A percentile compares a stretch with the other conserved stretches of the same genome.
Evolutionary conservation across 805 yeast species (phyloP).

Genomic region (Ogataea salicorniae): DNA sequence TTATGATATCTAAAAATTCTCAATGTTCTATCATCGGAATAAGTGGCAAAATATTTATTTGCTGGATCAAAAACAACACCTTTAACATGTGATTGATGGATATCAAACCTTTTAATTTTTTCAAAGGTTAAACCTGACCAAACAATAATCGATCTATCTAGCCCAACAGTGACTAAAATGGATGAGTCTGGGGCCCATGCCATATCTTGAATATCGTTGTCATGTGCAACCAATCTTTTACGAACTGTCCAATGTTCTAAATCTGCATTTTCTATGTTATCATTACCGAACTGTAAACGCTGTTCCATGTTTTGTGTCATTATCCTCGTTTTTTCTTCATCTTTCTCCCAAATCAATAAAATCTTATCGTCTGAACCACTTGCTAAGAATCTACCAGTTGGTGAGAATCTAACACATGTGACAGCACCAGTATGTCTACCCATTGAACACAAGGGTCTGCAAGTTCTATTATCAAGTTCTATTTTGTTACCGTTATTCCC

Average conservation of each 20-base stretch:
- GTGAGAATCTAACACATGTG: slow-evolving; percentile 87
- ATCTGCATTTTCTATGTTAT: slow-evolving; percentile 57
- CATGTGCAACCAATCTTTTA: slow-evolving; percentile 91
- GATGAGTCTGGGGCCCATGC: slow-evolving; percentile 98
- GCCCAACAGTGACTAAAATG: slow-evolving; percentile 86
- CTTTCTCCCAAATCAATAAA: slow-evolving; percentile 87
- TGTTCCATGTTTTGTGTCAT: slow-evolving; percentile 27
- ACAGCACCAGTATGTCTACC: slow-evolving; percentile 96
- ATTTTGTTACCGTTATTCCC: slow-evolving; percentile 1
- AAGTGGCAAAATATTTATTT: slow-evolving; percentile 93
- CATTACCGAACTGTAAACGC: slow-evolving; percentile 14
- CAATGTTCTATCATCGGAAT: slow-evolving; percentile 91
- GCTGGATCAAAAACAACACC: slow-evolving; percentile 99
- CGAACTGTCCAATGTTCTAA: slow-evolving; percentile 93
- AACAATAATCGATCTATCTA: slow-evolving; percentile 86
- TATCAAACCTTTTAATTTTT: slow-evolving; percentile 79
- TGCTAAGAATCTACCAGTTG: slow-evolving; percentile 86
- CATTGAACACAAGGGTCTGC: slow-evolving; percentile 79
- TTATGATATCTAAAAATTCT: slow-evolving; percentile 82
- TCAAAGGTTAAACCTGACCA: slow-evolving; percentile 95
- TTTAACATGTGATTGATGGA: slow-evolving; percentile 92
- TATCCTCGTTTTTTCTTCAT: slow-evolving; percentile 56
- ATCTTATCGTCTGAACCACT: slow-evolving; percentile 95
- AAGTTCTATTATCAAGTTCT: slow-evolving; percentile 26
- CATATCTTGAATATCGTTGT: slow-evolving; percentile 94